Evolutionary conservation across 2,329 filamentous ascomycete genomes (phyloP).

Genomic region (Fusarium goolgardi): DNA sequence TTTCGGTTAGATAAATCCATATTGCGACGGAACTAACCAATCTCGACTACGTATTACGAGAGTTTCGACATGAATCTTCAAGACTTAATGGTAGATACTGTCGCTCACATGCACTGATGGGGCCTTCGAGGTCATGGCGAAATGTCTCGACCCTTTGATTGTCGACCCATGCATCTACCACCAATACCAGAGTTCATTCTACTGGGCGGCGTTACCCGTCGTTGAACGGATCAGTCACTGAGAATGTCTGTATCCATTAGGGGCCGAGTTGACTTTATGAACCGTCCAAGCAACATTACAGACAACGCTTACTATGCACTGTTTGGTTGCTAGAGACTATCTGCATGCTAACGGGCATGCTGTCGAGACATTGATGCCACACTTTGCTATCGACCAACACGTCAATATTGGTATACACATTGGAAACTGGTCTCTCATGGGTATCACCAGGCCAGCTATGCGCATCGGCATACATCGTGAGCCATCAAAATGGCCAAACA

Average conservation of each 20-base stretch:
- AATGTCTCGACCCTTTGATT: not conserved
- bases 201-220: conserved; percentile 1
- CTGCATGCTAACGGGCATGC: conserved; percentile 30
- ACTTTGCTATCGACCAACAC: conserved; percentile 37
- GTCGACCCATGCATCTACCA: not conserved
- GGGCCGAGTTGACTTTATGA: not conserved
- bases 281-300: not conserved
- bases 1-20: not conserved
- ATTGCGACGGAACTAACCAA: not conserved
- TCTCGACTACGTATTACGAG: not conserved
- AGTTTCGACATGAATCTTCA: not conserved
- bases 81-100: not conserved
- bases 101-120: conserved; percentile 4
- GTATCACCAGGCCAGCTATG: conserved; percentile 32
- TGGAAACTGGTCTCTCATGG: conserved; percentile 33
- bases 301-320: conserved; percentile 30
- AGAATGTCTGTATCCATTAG: conserved; percentile 10
- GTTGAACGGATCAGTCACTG: conserved; percentile 22
- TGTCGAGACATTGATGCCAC: conserved; percentile 32
- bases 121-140: not conserved
- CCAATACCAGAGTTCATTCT: conserved; percentile 6
- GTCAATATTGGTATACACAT: conserved; percentile 15
- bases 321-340: conserved; percentile 34
- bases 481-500: conserved; percentile 33
- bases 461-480: conserved; percentile 37